Evolutionary conservation across 192 early-diverging fungal genomes (phyloP).

Genomic region (Piromyces sp.): DNA sequence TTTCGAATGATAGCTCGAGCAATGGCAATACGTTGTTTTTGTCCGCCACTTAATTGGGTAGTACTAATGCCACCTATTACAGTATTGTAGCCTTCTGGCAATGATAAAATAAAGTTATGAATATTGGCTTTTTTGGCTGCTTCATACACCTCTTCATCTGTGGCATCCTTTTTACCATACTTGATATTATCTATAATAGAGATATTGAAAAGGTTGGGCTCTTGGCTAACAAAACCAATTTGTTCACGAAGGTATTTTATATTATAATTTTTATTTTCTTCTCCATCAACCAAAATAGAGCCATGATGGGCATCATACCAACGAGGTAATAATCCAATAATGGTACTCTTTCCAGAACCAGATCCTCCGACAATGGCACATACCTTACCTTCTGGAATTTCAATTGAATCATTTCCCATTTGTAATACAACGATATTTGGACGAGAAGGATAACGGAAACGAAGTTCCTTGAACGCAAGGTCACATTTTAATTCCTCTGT

Average conservation of each 20-base stretch:
- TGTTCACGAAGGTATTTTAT: slow-evolving; percentile 64
- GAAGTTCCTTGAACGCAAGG: no score
- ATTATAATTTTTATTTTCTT: slow-evolving; percentile 55
- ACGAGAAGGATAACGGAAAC: slow-evolving; percentile 71
- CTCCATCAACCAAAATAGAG: slow-evolving; percentile 50
- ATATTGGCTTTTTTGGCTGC: no score
- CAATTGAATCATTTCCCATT: not conserved
- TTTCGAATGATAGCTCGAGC: not conserved
- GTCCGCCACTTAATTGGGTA: slow-evolving; percentile 44
- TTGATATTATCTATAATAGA: slow-evolving; percentile 70
- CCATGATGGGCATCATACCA: slow-evolving; percentile 56
- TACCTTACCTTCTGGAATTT: slow-evolving; percentile 53
- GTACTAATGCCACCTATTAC: slow-evolving; percentile 22
- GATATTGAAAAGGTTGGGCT: slow-evolving; percentile 71
- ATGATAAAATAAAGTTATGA: slow-evolving; percentile 24
- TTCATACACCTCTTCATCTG: slow-evolving; percentile 15
- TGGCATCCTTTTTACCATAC: slow-evolving; percentile 35
- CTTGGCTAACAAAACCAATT: slow-evolving; percentile 81
- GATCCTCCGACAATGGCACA: slow-evolving; percentile 78
- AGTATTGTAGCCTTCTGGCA: slow-evolving; percentile 24
- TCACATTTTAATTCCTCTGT: no score
- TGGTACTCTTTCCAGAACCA: slow-evolving; percentile 81
- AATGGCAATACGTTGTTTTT: slow-evolving; percentile 71
- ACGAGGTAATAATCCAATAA: slow-evolving; percentile 61
- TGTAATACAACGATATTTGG: slow-evolving; percentile 65